Conservation (phyloP, 257 asterid species). For the Solanum chilense region DNA sequence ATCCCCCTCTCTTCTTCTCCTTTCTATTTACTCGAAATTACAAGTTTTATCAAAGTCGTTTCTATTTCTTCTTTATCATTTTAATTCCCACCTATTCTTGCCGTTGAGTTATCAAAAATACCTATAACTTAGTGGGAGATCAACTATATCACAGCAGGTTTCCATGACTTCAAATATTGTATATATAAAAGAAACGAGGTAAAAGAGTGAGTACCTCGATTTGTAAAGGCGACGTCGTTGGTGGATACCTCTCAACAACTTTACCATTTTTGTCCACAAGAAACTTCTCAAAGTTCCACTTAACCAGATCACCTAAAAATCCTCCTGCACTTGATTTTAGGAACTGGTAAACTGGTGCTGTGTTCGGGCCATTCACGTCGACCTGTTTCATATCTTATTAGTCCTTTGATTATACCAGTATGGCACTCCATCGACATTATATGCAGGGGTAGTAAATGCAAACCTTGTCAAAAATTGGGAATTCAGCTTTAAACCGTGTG, state of each 20-base stretch:
- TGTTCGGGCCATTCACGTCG: slow-evolving; percentile 85
- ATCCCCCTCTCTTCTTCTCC: neutral
- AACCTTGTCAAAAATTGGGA: slow-evolving; percentile 91
- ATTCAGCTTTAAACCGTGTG: slow-evolving; percentile 79
- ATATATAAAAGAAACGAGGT: neutral
- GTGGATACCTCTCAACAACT: slow-evolving; percentile 84
- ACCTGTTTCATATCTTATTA: slow-evolving; percentile 39
- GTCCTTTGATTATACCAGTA: neutral
- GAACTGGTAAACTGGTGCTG: slow-evolving; percentile 88
- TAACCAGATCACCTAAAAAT: slow-evolving; percentile 67
- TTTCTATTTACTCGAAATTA: neutral
- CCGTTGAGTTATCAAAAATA: neutral
- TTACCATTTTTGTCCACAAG: slow-evolving; percentile 82
- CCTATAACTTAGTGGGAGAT: neutral
- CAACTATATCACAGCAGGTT: neutral
- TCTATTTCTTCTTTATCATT: neutral
- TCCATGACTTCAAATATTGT: neutral
- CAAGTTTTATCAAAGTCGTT: neutral
- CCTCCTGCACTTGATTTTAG: slow-evolving; percentile 83
- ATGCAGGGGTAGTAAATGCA: neutral
- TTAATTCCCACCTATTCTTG: neutral
- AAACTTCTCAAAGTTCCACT: slow-evolving; percentile 98
- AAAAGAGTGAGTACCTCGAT: slow-evolving; percentile 53
- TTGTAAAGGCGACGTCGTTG: slow-evolving; percentile 80
- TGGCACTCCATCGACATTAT: neutral